Conservation (phyloP, 441 rosid species). For the Gossypium schwendimanii region DNA sequence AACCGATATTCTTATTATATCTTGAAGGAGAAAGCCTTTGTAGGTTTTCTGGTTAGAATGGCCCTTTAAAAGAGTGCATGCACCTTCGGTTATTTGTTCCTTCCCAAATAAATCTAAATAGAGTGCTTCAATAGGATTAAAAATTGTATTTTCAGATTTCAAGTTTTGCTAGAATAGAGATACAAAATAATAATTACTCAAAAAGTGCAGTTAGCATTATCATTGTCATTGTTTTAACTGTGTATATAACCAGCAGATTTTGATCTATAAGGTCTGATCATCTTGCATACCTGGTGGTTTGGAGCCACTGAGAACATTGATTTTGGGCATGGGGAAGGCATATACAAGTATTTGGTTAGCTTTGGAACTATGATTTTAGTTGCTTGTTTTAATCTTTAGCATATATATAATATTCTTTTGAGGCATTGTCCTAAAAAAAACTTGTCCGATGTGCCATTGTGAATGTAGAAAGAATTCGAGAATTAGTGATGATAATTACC, state of each 20-base stretch:
- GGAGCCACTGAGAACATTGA: slow-evolving; percentile 24
- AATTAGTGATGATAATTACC: slow-evolving; percentile 6
- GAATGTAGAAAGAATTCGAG: slow-evolving; percentile 11
- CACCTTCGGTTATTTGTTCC: background rate
- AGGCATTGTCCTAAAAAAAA: background rate
- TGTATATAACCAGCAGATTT: slow-evolving; percentile 21
- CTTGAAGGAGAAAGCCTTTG: background rate
- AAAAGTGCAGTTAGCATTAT: background rate
- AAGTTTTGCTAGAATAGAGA: background rate
- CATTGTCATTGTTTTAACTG: background rate
- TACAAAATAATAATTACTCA: no score
- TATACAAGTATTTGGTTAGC: slow-evolving; percentile 16
- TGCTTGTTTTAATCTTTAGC: slow-evolving; percentile 17
- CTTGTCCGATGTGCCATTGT: slow-evolving; percentile 13
- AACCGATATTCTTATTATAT: slow-evolving; percentile 1
- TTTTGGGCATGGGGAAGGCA: slow-evolving; percentile 23
- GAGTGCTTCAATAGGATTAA: background rate
- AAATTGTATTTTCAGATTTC: background rate
- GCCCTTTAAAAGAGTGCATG: background rate
- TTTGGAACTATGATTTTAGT: slow-evolving; percentile 7
- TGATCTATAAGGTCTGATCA: slow-evolving; percentile 23
- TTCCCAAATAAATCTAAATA: background rate
- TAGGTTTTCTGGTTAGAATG: background rate
- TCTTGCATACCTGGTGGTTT: slow-evolving; percentile 23
- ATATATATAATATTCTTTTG: slow-evolving; percentile 21